These are phyloP conservation scores for Trematosphaeria pertusa DNA, from an alignment of 2,329 filamentous ascomycete genomes.

Conservation along the genomic window DNA sequence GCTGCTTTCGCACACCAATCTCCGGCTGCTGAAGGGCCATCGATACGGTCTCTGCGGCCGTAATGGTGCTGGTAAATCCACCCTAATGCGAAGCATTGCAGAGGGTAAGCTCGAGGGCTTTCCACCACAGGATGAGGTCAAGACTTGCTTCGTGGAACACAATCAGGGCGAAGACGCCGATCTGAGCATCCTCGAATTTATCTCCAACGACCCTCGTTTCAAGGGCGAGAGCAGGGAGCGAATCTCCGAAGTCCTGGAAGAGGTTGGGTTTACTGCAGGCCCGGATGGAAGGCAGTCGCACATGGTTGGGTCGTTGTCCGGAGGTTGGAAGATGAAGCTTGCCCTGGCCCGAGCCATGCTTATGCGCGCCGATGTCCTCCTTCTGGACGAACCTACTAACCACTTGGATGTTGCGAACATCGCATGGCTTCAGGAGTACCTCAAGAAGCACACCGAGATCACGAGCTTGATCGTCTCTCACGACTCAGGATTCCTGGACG, in stretches of 20 bases:
- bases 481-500: slow-evolving; percentile 97
- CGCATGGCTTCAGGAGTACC: slow-evolving; percentile 92
- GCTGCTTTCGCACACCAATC: slow-evolving; percentile 91
- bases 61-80: slow-evolving; percentile 99
- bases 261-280: slow-evolving; percentile 92
- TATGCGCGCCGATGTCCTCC: slow-evolving; percentile 91
- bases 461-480: slow-evolving; percentile 98
- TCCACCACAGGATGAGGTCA: slow-evolving; percentile 87
- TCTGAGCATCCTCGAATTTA: slow-evolving; percentile 92
- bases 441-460: slow-evolving; percentile 94
- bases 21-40: slow-evolving; percentile 93
- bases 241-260: slow-evolving; percentile 81
- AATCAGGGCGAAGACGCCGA: slow-evolving; percentile 98
- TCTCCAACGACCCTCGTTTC: slow-evolving; percentile 86
- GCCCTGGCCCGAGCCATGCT: slow-evolving; percentile 96
- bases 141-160: slow-evolving; percentile 98
- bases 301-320: slow-evolving; percentile 91
- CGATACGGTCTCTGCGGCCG: slow-evolving; percentile 96
- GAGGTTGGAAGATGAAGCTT: slow-evolving; percentile 99
- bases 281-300: slow-evolving; percentile 88
- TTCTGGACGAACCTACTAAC: slow-evolving; percentile 98
- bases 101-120: slow-evolving; percentile 97
- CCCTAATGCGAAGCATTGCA: slow-evolving; percentile 95
- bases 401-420: slow-evolving; percentile 97
- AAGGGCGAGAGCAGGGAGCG: slow-evolving; percentile 78